These are phyloP conservation scores for Paramecium sexaurelia DNA, from an alignment of 73 alveolate species.

Conservation along the genomic window DNA sequence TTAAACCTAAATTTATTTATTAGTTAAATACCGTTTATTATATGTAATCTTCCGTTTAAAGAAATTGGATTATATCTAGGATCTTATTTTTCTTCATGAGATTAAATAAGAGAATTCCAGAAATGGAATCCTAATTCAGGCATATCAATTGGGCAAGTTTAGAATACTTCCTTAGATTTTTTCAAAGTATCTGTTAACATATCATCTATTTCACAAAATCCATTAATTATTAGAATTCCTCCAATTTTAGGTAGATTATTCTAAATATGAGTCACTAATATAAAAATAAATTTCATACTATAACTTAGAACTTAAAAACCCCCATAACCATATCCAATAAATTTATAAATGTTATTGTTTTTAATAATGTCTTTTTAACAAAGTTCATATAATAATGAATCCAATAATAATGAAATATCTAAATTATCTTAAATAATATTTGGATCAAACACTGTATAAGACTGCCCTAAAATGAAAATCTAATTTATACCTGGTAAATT, in stretches of 20 bases:
- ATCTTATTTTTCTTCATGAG: slow-evolving; percentile 53
- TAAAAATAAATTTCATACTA: background rate
- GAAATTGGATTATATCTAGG: slow-evolving; percentile 51
- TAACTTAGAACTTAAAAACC: slow-evolving; percentile 51
- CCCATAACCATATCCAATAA: slow-evolving; percentile 66
- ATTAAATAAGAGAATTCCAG: slow-evolving; percentile 41
- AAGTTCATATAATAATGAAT: slow-evolving; percentile 37
- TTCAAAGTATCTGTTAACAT: slow-evolving; percentile 58
- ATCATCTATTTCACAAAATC: slow-evolving; percentile 58
- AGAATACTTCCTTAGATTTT: slow-evolving; percentile 60
- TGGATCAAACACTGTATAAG: slow-evolving; percentile 55
- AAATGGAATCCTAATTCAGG: slow-evolving; percentile 54
- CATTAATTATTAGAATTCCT: slow-evolving; percentile 30
- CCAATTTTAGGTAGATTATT: slow-evolving; percentile 41
- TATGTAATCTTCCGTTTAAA: slow-evolving; percentile 54
- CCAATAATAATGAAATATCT: slow-evolving; percentile 34
- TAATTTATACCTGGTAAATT: slow-evolving; percentile 59
- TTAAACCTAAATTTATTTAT: background rate
- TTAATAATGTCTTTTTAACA: slow-evolving; percentile 6
- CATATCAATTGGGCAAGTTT: slow-evolving; percentile 69
- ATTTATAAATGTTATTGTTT: slow-evolving; percentile 18
- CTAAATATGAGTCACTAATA: background rate
- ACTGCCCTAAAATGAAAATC: slow-evolving; percentile 48
- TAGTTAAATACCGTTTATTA: slow-evolving; percentile 38
- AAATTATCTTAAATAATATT: slow-evolving; percentile 23